Evolutionary conservation across 2,329 filamentous ascomycete species (phyloP), one percentile per base, ranked within the genome.

Genomic region (Graphilbum fragrans): DNA sequence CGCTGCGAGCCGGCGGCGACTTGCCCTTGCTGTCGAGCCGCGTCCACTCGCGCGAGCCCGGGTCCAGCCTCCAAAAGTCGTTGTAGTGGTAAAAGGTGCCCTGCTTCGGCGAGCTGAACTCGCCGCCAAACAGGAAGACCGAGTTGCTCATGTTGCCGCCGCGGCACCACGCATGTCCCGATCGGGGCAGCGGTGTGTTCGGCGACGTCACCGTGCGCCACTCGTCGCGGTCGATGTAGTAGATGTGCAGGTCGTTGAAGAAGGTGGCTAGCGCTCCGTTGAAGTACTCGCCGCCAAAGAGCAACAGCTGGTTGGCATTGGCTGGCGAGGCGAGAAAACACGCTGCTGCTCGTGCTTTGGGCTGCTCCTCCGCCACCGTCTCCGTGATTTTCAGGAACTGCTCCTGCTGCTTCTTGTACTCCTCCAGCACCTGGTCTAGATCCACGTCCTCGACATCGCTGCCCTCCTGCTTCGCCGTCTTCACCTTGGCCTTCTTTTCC

Each of bases 41-140:
- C 43, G 78, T 84, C 92, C 92, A 98, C 65, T 98, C 92, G 52
- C 87, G 73, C 8, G 76, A 80, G 9, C 72, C 73, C 1, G 90
- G 83, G 55, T 96, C 88, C 35, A 96, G 72, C 38, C 82, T 74
- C 90, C 92, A 98, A 59, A 98, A 96, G 63, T 96, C 92, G 55
- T 94, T 94, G 65, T 98, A 98, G 62, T 98, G 92, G 60, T 98
- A 95, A 55, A 98, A 98, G 0, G 90, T 96, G 4, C 92, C 92
- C 62, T 96, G 92, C 58, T 95, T 96, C 2, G 92, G 92, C 22
- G 82, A 90, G 44, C 85, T 93, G 60, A 98, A 98, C 62, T 98
- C 92, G 46, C 90, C 92, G 49, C 92, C 92, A 55, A 96, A 96
- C 16, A 98, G 66, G 58, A 94, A 98, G 40, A 96, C 75, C 27